A percentile compares a stretch with the other conserved stretches of the same genome.
phyloP scores from a whole-genome alignment of 169 alveolate genomes.

The Cryptosporidium viatorum region DNA sequence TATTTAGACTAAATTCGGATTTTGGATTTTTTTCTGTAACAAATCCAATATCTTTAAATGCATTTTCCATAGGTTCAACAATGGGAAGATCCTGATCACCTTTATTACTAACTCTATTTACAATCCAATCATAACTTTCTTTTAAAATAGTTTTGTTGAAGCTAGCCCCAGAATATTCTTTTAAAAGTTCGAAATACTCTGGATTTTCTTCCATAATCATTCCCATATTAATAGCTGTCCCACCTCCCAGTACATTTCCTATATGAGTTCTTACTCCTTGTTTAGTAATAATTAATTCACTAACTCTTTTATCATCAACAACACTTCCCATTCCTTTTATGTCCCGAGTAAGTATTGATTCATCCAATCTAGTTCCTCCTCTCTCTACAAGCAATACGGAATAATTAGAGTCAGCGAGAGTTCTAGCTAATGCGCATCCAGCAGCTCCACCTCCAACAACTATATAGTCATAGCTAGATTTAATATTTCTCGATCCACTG shows the following conservation, averaged over 20 bases:
- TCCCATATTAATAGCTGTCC: conserved; percentile 82
- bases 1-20: conserved; percentile 53
- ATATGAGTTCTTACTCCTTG: conserved; percentile 80
- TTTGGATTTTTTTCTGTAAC: conserved; percentile 45
- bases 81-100: conserved; percentile 60
- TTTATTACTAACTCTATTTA: conserved; percentile 53
- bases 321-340: conserved; percentile 81
- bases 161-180: conserved; percentile 71
- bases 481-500: background rate
- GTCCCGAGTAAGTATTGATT: conserved; percentile 71
- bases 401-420: conserved; percentile 77
- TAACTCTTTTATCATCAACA: conserved; percentile 78
- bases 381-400: conserved; percentile 81
- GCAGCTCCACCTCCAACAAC: conserved; percentile 82
- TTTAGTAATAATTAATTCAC: conserved; percentile 78
- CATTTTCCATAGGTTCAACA: conserved; percentile 58
- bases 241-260: conserved; percentile 82
- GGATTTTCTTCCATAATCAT: conserved; percentile 79
- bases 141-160: conserved; percentile 65
- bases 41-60: conserved; percentile 55
- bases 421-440: conserved; percentile 82
- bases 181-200: conserved; percentile 70
- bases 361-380: conserved; percentile 78
- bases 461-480: conserved; percentile 77
- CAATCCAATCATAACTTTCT: conserved; percentile 66